Base-by-base conservation (phyloP, 1,284 basidiomycete genomes). In the Ustilago vetiveriae region DNA sequence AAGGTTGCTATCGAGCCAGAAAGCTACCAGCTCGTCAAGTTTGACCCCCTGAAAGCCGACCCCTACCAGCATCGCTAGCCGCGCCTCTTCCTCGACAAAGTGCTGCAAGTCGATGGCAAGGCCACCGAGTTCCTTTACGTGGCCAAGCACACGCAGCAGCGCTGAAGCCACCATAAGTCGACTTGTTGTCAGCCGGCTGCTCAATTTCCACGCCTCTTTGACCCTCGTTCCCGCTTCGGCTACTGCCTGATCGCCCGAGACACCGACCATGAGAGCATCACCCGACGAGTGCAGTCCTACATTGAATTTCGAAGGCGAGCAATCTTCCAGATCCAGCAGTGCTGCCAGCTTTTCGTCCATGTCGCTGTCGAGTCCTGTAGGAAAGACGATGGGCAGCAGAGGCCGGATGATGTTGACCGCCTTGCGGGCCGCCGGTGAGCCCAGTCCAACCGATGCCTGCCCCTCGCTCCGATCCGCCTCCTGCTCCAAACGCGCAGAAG, bases 11-110 rank as follows among this genome's bases (percentile, higher is more conserved):
- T 59, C 60, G 7, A 43, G 44, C 53, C 60, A 53, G 42, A 86
- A 87, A 16, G 84, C 84, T 3, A 90, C 90, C 39, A 95, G 85
- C 64, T 87, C 88, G 6, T 88, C 85, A 1, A 95, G 84, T 57
- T 88, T 89, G 0, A 92, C 90, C 10, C 55, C 58, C 4, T 48
- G 52, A 43, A 63, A 63, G 0, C 55, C 54, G 4, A 54, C 56
- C 6, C 60, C 67, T 1, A 63, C 56, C 6, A 58, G 27, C 14
- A 37, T 40, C 5, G 52, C 23, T 5, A 70, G 27, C 2, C 30
- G 45, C 4, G 52, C 45, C 9, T 54, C 53, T 7, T 57, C 43
- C 27, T 66, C 54, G 35, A 62, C 49, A 16, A 66, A 66, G 14
- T 26, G 36, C 23, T 30, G 56, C 35, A 60, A 37, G 23, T 59